A percentile compares a stretch with the other conserved stretches of the same genome.
Conservation (phyloP, 1,284 basidiomycete genomes). For the Mixia osmundae region DNA sequence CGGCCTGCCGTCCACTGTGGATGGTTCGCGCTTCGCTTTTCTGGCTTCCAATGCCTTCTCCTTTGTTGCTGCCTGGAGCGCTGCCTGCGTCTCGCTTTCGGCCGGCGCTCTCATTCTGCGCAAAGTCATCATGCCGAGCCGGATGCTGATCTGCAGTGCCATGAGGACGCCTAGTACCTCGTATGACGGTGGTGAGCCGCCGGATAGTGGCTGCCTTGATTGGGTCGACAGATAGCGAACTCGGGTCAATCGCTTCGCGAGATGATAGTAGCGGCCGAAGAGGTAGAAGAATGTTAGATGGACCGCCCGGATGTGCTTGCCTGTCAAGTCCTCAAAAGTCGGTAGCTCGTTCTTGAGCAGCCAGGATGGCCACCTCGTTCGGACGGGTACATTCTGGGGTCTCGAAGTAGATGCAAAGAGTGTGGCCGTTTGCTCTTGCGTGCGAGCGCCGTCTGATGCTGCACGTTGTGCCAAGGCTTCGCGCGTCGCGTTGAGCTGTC, state of each 20-base stretch:
- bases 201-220: not conserved
- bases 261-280: conserved; percentile 21
- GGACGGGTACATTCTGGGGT: not conserved
- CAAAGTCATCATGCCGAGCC: conserved; percentile 13
- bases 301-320: conserved; percentile 19
- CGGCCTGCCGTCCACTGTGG: conserved; percentile 15
- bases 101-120: conserved; percentile 8
- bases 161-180: conserved; percentile 22
- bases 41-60: conserved; percentile 4
- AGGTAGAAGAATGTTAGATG: conserved; percentile 25
- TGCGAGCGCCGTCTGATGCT: not conserved
- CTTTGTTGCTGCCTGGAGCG: conserved; percentile 2
- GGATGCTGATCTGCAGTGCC: conserved; percentile 20
- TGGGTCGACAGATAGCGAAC: conserved; percentile 18
- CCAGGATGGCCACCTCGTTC: not conserved
- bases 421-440: conserved; percentile 1
- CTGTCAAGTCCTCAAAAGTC: conserved; percentile 18
- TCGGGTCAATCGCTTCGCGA: conserved; percentile 20
- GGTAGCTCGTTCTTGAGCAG: conserved; percentile 14
- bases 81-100: conserved; percentile 5
- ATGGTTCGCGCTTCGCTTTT: conserved; percentile 3
- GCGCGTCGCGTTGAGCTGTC: not conserved
- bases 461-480: not conserved
- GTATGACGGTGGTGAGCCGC: conserved; percentile 19
- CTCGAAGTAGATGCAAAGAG: conserved; percentile 1